A percentile compares a stretch with the other conserved stretches of the same genome.
Evolutionary conservation across 495 filamentous ascomycete species (phyloP).

Genomic region (Aspergillus cavernicola): DNA sequence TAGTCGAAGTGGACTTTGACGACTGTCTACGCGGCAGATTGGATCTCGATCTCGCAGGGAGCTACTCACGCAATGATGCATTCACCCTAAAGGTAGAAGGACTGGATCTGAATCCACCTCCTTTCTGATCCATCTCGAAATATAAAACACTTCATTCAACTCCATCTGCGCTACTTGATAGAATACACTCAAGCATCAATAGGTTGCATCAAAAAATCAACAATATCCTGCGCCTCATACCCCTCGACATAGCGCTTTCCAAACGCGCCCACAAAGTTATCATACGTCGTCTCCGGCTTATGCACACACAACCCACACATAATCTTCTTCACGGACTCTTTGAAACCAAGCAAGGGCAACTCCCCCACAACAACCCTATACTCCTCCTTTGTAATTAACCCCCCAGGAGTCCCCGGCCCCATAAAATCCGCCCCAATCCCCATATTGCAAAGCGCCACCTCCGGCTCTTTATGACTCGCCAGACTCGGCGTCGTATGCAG

Average conservation of each 20-base stretch:
- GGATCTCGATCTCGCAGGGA: slow-evolving; percentile 70
- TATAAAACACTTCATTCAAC: too few relatives aligned
- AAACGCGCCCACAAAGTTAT: slow-evolving; percentile 1
- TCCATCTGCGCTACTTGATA: too few relatives aligned
- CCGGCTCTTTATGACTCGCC: background rate
- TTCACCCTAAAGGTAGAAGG: slow-evolving; percentile 77
- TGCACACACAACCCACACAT: slow-evolving; percentile 4
- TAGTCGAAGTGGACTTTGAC: slow-evolving; percentile 53
- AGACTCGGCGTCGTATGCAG: background rate
- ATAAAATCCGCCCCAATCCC: slow-evolving; percentile 3
- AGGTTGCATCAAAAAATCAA: background rate
- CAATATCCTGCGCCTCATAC: background rate
- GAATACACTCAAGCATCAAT: background rate
- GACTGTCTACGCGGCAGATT: slow-evolving; percentile 60
- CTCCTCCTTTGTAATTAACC: background rate
- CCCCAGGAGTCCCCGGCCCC: background rate
- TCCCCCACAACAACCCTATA: background rate
- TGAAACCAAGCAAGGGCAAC: background rate
- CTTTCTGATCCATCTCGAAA: slow-evolving; percentile 41
- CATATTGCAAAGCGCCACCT: background rate
- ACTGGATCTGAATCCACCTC: slow-evolving; percentile 66
- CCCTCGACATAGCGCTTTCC: background rate
- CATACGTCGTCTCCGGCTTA: slow-evolving; percentile 9
- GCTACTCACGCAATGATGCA: slow-evolving; percentile 77
- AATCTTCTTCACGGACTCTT: background rate